Evolutionary conservation across 768 basidiomycete genomes (phyloP).

Genomic region (Kwoniella bestiolae): DNA sequence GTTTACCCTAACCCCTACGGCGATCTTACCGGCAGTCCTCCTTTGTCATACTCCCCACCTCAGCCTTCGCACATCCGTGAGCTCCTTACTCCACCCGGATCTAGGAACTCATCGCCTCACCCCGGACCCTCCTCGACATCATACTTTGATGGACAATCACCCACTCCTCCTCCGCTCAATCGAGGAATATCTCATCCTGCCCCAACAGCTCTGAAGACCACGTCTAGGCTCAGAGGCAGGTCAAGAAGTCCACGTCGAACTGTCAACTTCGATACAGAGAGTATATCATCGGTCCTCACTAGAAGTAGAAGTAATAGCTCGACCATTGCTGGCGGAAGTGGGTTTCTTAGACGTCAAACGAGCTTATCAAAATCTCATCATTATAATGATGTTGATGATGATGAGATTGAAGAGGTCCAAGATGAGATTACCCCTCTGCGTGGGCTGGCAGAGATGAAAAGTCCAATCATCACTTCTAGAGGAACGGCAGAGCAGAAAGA

Average conservation of each 20-base stretch:
- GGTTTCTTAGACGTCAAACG: slow-evolving; percentile 23
- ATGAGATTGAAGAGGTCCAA: slow-evolving; percentile 26
- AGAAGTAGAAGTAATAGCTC: slow-evolving; percentile 21
- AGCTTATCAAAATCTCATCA: slow-evolving; percentile 31
- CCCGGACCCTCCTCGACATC: neutral
- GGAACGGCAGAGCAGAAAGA: slow-evolving; percentile 18
- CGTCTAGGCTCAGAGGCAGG: slow-evolving; percentile 30
- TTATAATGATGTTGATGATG: slow-evolving; percentile 33
- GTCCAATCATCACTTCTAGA: slow-evolving; percentile 1
- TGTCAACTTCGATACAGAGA: slow-evolving; percentile 39
- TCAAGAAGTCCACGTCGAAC: slow-evolving; percentile 39
- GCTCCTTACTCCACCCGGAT: slow-evolving; percentile 47
- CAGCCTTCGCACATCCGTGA: slow-evolving; percentile 37
- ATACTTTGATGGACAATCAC: neutral
- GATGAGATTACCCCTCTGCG: slow-evolving; percentile 24
- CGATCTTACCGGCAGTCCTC: slow-evolving; percentile 3
- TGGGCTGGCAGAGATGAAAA: slow-evolving; percentile 5
- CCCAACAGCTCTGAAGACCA: slow-evolving; percentile 6
- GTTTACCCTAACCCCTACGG: slow-evolving; percentile 11
- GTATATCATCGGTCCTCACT: slow-evolving; percentile 31
- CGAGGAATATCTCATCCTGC: slow-evolving; percentile 14
- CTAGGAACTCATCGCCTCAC: slow-evolving; percentile 35
- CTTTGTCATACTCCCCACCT: slow-evolving; percentile 35
- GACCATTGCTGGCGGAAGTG: slow-evolving; percentile 13
- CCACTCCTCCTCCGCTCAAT: slow-evolving; percentile 3